These are phyloP conservation scores for Paraurostyla sp. DNA, from an alignment of 73 alveolate species.

Conservation along the genomic window DNA sequence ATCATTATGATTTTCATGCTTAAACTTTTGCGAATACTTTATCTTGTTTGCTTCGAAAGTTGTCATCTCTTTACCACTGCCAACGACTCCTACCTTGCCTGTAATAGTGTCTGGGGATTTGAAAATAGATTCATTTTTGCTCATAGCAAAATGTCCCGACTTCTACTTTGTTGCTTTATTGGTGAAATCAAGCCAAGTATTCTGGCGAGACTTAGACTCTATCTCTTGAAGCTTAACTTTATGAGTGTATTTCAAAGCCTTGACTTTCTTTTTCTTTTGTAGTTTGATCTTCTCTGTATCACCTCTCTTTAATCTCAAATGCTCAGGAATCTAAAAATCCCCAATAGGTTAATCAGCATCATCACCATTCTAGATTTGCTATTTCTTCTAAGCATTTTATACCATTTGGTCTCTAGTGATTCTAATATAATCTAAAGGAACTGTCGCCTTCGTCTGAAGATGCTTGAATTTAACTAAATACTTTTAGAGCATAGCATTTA, in stretches of 20 bases:
- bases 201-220: slow-evolving; percentile 31
- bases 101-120: slow-evolving; percentile 63
- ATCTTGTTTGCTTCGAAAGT: neutral
- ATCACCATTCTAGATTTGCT: neutral
- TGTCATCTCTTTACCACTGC: slow-evolving; percentile 66
- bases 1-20: neutral
- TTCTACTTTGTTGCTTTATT: slow-evolving; percentile 43
- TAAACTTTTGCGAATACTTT: slow-evolving; percentile 2
- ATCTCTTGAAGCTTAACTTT: slow-evolving; percentile 45
- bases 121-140: slow-evolving; percentile 40
- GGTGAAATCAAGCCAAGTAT: slow-evolving; percentile 57
- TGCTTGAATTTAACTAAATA: slow-evolving; percentile 41
- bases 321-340: slow-evolving; percentile 61
- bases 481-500: neutral
- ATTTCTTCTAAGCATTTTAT: neutral
- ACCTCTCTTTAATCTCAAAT: slow-evolving; percentile 48
- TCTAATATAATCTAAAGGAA: slow-evolving; percentile 70
- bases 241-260: slow-evolving; percentile 63
- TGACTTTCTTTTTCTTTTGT: slow-evolving; percentile 66
- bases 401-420: slow-evolving; percentile 55
- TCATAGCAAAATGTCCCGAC: slow-evolving; percentile 44
- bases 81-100: slow-evolving; percentile 70
- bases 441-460: slow-evolving; percentile 16
- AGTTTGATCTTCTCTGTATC: slow-evolving; percentile 65
- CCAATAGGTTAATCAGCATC: slow-evolving; percentile 39